Conservation (phyloP, 805 yeast species). For the Ogataea siamensis region DNA sequence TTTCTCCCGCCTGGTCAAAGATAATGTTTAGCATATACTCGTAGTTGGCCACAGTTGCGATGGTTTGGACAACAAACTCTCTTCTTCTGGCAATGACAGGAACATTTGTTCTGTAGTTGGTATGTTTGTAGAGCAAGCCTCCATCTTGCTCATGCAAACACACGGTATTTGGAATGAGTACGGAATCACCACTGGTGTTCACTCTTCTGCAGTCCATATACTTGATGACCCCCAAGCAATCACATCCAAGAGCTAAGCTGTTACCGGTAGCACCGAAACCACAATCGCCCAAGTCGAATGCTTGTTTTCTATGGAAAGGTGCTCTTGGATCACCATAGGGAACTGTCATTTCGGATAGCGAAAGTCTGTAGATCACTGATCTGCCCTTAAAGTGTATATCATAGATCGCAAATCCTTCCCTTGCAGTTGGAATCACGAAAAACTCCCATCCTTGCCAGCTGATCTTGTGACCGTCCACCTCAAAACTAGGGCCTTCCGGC, state of each 20-base stretch:
- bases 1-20: constrained; percentile 75
- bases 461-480: constrained; percentile 56
- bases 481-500: constrained; percentile 79
- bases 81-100: constrained; percentile 77
- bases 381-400: constrained; percentile 75
- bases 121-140: constrained; percentile 75
- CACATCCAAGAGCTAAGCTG: constrained; percentile 70
- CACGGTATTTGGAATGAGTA: constrained; percentile 62
- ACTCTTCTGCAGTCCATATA: constrained; percentile 63
- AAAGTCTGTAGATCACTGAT: constrained; percentile 67
- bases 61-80: constrained; percentile 74
- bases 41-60: constrained; percentile 83
- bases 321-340: constrained; percentile 85
- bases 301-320: constrained; percentile 83
- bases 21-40: constrained; percentile 73
- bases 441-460: constrained; percentile 86
- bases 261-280: constrained; percentile 78
- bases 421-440: constrained; percentile 62
- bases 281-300: constrained; percentile 82
- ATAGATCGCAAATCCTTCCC: constrained; percentile 79
- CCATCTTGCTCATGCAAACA: constrained; percentile 82
- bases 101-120: constrained; percentile 68
- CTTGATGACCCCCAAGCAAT: constrained; percentile 76
- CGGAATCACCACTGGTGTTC: constrained; percentile 59
- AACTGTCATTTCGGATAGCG: constrained; percentile 82